phyloP scores from a whole-genome alignment of 805 yeast genomes.

The Candida saitoana region DNA sequence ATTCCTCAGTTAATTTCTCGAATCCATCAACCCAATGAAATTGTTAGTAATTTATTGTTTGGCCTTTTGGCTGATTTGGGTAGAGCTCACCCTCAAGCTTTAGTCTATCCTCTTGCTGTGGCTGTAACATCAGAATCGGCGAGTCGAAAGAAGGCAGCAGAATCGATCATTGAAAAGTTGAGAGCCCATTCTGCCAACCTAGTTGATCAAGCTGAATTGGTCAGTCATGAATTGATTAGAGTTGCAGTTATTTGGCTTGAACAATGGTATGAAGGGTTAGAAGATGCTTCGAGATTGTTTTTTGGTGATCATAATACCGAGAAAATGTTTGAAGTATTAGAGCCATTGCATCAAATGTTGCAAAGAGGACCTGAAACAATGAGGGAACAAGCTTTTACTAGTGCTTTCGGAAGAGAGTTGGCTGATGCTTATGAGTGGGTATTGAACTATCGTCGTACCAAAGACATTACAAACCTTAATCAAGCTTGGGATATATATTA shows the following conservation, averaged over 20 bases:
- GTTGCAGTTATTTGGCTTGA: slow-evolving; percentile 98
- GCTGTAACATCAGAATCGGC: slow-evolving; percentile 92
- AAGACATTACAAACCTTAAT: slow-evolving; percentile 81
- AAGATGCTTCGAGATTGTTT: slow-evolving; percentile 90
- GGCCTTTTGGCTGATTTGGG: slow-evolving; percentile 84
- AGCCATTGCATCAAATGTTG: slow-evolving; percentile 81
- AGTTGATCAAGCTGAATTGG: slow-evolving; percentile 90
- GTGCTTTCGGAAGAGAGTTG: slow-evolving; percentile 89
- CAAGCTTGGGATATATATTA: slow-evolving; percentile 98
- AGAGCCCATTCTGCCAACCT: slow-evolving; percentile 76
- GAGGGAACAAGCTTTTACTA: slow-evolving; percentile 87
- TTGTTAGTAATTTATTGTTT: slow-evolving; percentile 74
- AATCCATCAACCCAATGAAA: slow-evolving; percentile 89
- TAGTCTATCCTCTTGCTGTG: slow-evolving; percentile 91
- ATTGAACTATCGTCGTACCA: slow-evolving; percentile 74
- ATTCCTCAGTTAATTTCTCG: slow-evolving; percentile 94
- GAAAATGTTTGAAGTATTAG: slow-evolving; percentile 87
- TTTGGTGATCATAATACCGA: slow-evolving; percentile 94
- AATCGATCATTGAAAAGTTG: slow-evolving; percentile 88
- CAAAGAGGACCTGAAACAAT: slow-evolving; percentile 88
- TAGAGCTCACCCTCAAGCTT: slow-evolving; percentile 93
- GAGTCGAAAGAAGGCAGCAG: slow-evolving; percentile 86
- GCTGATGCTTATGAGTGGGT: slow-evolving; percentile 95
- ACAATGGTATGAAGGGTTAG: slow-evolving; percentile 95
- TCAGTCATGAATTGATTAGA: slow-evolving; percentile 88